Conservation (phyloP, 257 asterid genomes). For the Eucommia ulmoides region DNA sequence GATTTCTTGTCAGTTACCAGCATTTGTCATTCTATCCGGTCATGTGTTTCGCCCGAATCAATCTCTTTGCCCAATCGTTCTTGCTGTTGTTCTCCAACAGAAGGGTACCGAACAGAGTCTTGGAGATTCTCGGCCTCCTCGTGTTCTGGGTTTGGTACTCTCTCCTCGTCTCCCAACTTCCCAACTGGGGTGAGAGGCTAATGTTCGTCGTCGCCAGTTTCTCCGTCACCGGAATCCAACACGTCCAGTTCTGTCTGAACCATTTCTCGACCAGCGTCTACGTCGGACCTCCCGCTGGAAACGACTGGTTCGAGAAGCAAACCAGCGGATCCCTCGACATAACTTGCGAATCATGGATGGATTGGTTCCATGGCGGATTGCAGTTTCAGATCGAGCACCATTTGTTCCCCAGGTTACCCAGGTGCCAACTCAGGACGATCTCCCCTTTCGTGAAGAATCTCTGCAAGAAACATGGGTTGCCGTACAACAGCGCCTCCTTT, state of each 20-base stretch:
- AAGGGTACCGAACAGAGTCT: slow-evolving; percentile 34
- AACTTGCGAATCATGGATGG: slow-evolving; percentile 71
- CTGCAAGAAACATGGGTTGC: slow-evolving; percentile 69
- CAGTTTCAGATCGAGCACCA: slow-evolving; percentile 86
- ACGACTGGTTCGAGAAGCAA: slow-evolving; percentile 91
- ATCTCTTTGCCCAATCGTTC: slow-evolving; percentile 62
- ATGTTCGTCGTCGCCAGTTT: slow-evolving; percentile 54
- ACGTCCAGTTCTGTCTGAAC: slow-evolving; percentile 67
- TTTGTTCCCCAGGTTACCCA: slow-evolving; percentile 71
- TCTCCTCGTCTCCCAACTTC: slow-evolving; percentile 50
- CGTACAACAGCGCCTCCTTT: slow-evolving; percentile 49
- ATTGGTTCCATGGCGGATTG: slow-evolving; percentile 95
- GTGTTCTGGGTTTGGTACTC: slow-evolving; percentile 89
- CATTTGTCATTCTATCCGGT: slow-evolving; percentile 81
- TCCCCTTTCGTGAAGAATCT: slow-evolving; percentile 70
- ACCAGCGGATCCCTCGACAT: slow-evolving; percentile 54
- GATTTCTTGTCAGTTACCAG: slow-evolving; percentile 58
- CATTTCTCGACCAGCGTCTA: slow-evolving; percentile 63
- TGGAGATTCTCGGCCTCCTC: slow-evolving; percentile 51
- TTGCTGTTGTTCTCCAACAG: slow-evolving; percentile 33
- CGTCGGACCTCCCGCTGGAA: slow-evolving; percentile 56
- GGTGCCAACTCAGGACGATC: slow-evolving; percentile 49
- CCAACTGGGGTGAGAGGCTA: slow-evolving; percentile 49
- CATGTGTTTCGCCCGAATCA: slow-evolving; percentile 68
- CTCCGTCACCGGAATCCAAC: slow-evolving; percentile 53